Conservation (phyloP, 2,329 filamentous ascomycete species). For the Diaporthe velutina region DNA sequence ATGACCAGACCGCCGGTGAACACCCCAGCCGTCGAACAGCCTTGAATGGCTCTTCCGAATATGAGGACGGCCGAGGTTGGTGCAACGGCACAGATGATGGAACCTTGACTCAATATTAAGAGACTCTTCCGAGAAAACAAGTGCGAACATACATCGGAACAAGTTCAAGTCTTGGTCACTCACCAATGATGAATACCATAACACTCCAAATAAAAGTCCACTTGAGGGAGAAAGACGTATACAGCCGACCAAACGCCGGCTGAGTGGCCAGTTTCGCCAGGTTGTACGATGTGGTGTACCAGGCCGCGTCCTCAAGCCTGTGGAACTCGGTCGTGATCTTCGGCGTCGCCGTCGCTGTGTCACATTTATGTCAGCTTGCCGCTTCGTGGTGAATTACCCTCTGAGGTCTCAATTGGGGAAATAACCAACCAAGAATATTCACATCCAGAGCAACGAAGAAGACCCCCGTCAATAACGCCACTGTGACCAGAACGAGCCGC, state of each 20-base stretch:
- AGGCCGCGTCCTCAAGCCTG: conserved; percentile 30
- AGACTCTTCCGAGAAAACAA: accelerated
- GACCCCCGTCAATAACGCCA: neutral
- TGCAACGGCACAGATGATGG: conserved; percentile 24
- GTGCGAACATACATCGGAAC: neutral
- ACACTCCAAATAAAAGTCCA: conserved; percentile 22
- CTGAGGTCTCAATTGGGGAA: no score
- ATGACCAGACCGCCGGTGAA: conserved; percentile 28
- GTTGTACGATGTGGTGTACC: conserved; percentile 30
- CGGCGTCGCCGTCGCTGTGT: conserved; percentile 18
- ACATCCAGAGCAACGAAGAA: conserved; percentile 17
- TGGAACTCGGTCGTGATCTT: conserved; percentile 32
- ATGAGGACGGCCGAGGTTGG: conserved; percentile 32
- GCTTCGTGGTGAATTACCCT: no score
- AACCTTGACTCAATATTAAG: neutral
- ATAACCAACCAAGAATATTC: conserved; percentile 6
- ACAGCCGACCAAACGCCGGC: conserved; percentile 27
- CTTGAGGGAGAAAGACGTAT: conserved; percentile 31
- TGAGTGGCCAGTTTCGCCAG: conserved; percentile 27
- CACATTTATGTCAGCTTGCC: neutral
- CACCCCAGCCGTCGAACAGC: conserved; percentile 18
- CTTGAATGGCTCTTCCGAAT: conserved; percentile 24
- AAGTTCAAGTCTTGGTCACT: neutral
- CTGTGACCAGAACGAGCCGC: neutral
- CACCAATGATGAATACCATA: conserved; percentile 10